Percentiles rank a stretch among this genome's conserved stretches.
phyloP scores from a whole-genome alignment of 352 stramenopile genomes.

The Phytophthora hibernalis region DNA sequence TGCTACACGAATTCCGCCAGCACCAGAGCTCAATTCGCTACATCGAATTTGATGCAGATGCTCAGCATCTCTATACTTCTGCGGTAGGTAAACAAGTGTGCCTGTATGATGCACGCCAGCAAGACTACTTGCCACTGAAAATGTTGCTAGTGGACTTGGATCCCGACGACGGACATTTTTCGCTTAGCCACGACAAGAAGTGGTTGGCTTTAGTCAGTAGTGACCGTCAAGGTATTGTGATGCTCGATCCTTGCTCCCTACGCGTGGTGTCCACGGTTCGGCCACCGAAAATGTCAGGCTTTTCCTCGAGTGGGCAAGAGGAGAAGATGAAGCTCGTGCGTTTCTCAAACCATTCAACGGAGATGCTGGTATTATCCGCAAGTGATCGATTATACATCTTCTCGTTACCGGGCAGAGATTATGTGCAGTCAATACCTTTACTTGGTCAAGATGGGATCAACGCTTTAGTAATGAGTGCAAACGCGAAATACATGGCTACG shows the following conservation, averaged over 20 bases:
- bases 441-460: constrained; percentile 62
- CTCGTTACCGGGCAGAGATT: constrained; percentile 36
- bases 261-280: constrained; percentile 46
- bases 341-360: constrained; percentile 56
- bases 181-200: constrained; percentile 49
- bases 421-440: constrained; percentile 64
- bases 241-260: constrained; percentile 51
- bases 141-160: constrained; percentile 71
- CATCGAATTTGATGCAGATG: constrained; percentile 58
- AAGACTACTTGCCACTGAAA: constrained; percentile 67
- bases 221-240: constrained; percentile 40
- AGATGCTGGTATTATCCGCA: constrained; percentile 60
- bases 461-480: constrained; percentile 54
- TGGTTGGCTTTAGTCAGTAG: constrained; percentile 43
- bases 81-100: constrained; percentile 69
- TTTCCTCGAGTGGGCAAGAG: constrained; percentile 7
- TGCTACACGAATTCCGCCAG: constrained; percentile 86
- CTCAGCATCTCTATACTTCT: constrained; percentile 56
- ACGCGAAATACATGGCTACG: constrained; percentile 74
- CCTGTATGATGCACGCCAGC: constrained; percentile 57
- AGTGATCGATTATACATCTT: constrained; percentile 66
- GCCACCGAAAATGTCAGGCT: constrained; percentile 28
- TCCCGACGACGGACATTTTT: constrained; percentile 36
- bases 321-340: constrained; percentile 44
- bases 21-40: constrained; percentile 77